Evolutionary conservation across 805 yeast genomes (phyloP).

Genomic region (Kluyveromyces nonfermentans): DNA sequence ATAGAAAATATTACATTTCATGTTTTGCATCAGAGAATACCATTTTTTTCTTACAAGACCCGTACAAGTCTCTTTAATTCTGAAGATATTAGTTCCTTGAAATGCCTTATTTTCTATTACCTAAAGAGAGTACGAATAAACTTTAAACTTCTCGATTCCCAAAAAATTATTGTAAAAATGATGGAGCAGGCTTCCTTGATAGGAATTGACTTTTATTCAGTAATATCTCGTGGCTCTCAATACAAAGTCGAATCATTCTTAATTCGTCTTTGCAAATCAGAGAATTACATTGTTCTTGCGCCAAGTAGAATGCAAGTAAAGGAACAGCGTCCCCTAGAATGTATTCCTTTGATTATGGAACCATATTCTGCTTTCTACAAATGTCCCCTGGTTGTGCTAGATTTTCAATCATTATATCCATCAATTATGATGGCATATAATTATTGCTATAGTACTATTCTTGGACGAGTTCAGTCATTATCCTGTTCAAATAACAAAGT

Average conservation of each 20-base stretch:
- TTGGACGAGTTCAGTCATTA: constrained; percentile 54
- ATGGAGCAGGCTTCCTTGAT: constrained; percentile 77
- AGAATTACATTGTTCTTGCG: constrained; percentile 61
- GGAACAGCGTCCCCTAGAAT: constrained; percentile 75
- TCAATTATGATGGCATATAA: constrained; percentile 88
- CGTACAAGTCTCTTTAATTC: constrained; percentile 41
- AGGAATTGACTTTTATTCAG: constrained; percentile 86
- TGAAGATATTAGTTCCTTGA: constrained; percentile 19
- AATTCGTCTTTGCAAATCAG: constrained; percentile 63
- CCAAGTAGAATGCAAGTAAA: constrained; percentile 78
- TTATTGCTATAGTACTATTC: constrained; percentile 67
- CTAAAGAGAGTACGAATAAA: constrained; percentile 36
- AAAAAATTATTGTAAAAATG: constrained; percentile 60
- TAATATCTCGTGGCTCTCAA: constrained; percentile 86
- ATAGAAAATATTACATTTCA: constrained; percentile 70
- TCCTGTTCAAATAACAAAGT: constrained; percentile 36
- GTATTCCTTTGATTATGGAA: constrained; percentile 87
- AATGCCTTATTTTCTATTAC: constrained; percentile 39
- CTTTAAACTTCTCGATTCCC: constrained; percentile 40
- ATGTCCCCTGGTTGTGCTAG: constrained; percentile 82
- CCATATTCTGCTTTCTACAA: constrained; percentile 79
- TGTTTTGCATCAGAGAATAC: constrained; percentile 55
- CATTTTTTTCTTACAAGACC: constrained; percentile 43
- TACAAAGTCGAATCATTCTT: constrained; percentile 85
- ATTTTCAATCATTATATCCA: constrained; percentile 91